These are phyloP conservation scores for Aspergillus baeticus DNA, from an alignment of 495 filamentous ascomycete species.

Conservation along the genomic window DNA sequence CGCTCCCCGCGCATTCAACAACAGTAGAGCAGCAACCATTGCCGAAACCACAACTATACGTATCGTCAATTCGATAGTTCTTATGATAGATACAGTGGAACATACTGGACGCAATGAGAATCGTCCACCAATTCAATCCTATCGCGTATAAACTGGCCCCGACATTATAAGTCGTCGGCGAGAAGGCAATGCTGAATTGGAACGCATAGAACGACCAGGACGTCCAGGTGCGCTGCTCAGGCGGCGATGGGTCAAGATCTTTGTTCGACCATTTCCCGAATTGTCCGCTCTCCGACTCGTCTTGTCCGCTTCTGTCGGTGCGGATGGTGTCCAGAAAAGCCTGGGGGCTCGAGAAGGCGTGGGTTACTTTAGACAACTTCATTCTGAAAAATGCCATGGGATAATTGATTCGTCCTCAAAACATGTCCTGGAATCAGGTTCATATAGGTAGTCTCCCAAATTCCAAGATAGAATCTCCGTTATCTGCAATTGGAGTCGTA, in stretches of 20 bases:
- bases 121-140: conserved; percentile 4
- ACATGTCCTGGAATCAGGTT: no score
- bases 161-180: conserved; percentile 1
- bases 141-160: conserved; percentile 4
- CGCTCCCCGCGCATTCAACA: neutral
- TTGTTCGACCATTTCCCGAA: conserved; percentile 8
- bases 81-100: neutral
- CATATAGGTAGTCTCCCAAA: no score
- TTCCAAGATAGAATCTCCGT: no score
- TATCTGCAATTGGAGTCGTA: no score
- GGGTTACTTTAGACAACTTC: no score
- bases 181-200: conserved; percentile 6
- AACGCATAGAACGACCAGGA: conserved; percentile 3
- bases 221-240: neutral
- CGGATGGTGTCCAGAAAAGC: neutral
- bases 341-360: neutral
- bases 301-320: neutral
- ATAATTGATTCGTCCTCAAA: no score
- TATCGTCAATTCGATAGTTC: neutral
- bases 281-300: neutral
- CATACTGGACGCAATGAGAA: conserved; percentile 2
- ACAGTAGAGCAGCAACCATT: neutral
- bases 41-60: neutral
- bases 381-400: no score
- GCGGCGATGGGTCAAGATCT: conserved; percentile 2